Evolutionary conservation across 805 yeast species (phyloP).

Genomic region (Yamadazyma paraphyllophila): DNA sequence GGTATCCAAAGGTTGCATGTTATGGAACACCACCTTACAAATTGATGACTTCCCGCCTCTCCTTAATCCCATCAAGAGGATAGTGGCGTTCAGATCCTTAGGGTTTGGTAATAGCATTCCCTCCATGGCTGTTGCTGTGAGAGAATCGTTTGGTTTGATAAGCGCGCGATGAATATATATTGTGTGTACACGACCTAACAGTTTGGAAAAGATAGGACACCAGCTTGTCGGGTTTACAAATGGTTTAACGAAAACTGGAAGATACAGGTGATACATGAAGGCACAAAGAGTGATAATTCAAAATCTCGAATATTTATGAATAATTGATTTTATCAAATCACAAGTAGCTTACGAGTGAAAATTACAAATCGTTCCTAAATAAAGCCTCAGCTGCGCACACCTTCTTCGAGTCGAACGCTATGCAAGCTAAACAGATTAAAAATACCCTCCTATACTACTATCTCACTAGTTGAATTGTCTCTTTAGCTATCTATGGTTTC

Average conservation of each 20-base stretch:
- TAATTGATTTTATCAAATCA: too few relatives aligned
- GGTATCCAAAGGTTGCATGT: conserved; percentile 94
- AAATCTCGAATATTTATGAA: too few relatives aligned
- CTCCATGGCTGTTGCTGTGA: conserved; percentile 11
- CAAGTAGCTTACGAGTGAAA: too few relatives aligned
- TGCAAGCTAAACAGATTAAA: too few relatives aligned
- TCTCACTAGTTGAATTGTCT: too few relatives aligned
- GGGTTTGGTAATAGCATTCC: conserved; percentile 25
- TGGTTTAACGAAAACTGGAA: neutral
- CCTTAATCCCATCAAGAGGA: conserved; percentile 84
- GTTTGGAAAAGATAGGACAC: too few relatives aligned
- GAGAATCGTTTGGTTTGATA: neutral
- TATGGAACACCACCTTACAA: conserved; percentile 92
- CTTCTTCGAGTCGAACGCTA: too few relatives aligned
- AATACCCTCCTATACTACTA: too few relatives aligned
- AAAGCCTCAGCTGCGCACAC: too few relatives aligned
- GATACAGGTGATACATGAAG: too few relatives aligned
- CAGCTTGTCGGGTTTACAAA: neutral
- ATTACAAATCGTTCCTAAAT: too few relatives aligned
- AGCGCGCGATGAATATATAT: conserved; percentile 2
- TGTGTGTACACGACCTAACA: neutral
- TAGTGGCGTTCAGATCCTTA: conserved; percentile 69
- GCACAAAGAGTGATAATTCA: too few relatives aligned
- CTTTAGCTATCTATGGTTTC: conserved; percentile 55
- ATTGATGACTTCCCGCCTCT: conserved; percentile 93